A percentile compares a stretch with the other conserved stretches of the same genome.
Conservation (phyloP, 2,329 filamentous ascomycete genomes). For the Phialemonium atrogriseum region DNA sequence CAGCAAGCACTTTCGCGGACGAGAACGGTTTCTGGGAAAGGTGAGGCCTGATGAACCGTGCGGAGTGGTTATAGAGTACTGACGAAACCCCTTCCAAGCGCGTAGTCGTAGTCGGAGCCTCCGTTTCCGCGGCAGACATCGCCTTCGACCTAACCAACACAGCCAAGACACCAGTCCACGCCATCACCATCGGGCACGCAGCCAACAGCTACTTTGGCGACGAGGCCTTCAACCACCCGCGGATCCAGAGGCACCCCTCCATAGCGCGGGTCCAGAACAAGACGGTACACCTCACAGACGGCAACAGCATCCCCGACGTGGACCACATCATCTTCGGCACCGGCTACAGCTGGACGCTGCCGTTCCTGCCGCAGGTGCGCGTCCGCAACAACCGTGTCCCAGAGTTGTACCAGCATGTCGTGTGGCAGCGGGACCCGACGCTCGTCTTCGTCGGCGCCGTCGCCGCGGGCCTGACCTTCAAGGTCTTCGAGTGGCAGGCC, state of each 20-base stretch:
- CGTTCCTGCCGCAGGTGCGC: slow-evolving; percentile 46
- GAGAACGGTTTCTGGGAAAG: slow-evolving; percentile 35
- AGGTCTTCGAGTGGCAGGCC: slow-evolving; percentile 61
- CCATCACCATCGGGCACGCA: slow-evolving; percentile 39
- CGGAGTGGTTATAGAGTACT: background rate
- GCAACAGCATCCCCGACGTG: slow-evolving; percentile 40
- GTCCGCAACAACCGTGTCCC: slow-evolving; percentile 47
- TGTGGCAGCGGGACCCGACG: slow-evolving; percentile 44
- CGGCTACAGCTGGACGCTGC: slow-evolving; percentile 56
- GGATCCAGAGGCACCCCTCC: slow-evolving; percentile 36
- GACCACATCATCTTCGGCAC: slow-evolving; percentile 60
- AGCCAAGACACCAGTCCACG: slow-evolving; percentile 38
- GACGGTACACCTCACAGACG: slow-evolving; percentile 49
- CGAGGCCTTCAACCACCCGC: slow-evolving; percentile 50
- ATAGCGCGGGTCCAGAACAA: slow-evolving; percentile 36
- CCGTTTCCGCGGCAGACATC: slow-evolving; percentile 57
- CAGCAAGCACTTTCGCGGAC: slow-evolving; percentile 44
- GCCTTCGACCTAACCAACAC: slow-evolving; percentile 40
- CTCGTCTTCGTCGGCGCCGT: slow-evolving; percentile 52
- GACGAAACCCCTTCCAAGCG: slow-evolving; percentile 25
- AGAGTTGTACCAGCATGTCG: slow-evolving; percentile 49
- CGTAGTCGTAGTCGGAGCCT: slow-evolving; percentile 55
- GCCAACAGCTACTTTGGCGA: slow-evolving; percentile 49
- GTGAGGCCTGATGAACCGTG: slow-evolving; percentile 20
- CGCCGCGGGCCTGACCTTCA: slow-evolving; percentile 53